A percentile compares a stretch with the other conserved stretches of the same genome.
phyloP scores from a whole-genome alignment of 176 grass and related monocot species.

The Oryza meyeriana region DNA sequence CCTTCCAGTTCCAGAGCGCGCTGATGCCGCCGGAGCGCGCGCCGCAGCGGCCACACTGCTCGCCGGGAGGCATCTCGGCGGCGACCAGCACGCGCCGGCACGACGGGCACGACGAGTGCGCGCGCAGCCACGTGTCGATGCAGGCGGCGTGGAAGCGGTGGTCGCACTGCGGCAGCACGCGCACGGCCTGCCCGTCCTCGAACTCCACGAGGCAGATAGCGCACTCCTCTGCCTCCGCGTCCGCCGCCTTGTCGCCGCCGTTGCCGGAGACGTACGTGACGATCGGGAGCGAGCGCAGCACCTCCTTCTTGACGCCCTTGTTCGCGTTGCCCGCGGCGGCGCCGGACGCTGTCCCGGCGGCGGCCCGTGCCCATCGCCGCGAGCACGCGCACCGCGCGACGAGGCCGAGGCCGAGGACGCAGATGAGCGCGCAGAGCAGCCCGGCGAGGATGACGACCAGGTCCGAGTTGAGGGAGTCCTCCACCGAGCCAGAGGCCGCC shows the following conservation, averaged over 20 bases:
- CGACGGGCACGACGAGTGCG: conserved; percentile 70
- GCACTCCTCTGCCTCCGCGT: conserved; percentile 50
- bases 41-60: conserved; percentile 43
- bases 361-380: conserved; percentile 11
- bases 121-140: conserved; percentile 68
- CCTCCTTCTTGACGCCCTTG: conserved; percentile 63
- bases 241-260: conserved; percentile 18
- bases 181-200: conserved; percentile 52
- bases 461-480: conserved; percentile 40
- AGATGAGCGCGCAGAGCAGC: conserved; percentile 56
- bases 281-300: conserved; percentile 45
- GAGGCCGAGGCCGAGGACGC: conserved; percentile 63
- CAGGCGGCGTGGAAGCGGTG: conserved; percentile 64
- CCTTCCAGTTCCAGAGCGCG: conserved; percentile 30
- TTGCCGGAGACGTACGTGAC: conserved; percentile 42
- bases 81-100: conserved; percentile 57
- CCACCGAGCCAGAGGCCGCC: not conserved
- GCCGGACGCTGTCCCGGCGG: not conserved
- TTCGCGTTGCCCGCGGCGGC: not conserved
- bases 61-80: conserved; percentile 27
- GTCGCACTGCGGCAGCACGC: conserved; percentile 70
- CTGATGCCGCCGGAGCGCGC: conserved; percentile 21
- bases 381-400: conserved; percentile 58
- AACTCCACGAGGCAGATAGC: conserved; percentile 74
- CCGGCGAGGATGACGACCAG: conserved; percentile 58